These are phyloP conservation scores for Camellia japonica DNA, from an alignment of 148 eudicot genomes.

Conservation along the genomic window DNA sequence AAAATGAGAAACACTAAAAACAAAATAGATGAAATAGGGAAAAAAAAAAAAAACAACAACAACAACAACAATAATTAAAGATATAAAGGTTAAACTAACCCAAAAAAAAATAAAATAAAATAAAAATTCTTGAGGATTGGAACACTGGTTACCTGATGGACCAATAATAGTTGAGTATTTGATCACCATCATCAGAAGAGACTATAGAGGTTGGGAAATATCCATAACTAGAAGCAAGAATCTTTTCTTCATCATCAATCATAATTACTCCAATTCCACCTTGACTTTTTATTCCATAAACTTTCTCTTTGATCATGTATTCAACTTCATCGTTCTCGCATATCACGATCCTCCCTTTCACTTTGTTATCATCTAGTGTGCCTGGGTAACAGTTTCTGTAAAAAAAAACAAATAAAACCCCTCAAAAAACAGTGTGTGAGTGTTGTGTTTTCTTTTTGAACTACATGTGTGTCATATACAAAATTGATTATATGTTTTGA, in stretches of 20 bases:
- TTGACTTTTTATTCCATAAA: slow-evolving; percentile 7
- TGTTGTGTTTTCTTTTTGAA: too few relatives aligned
- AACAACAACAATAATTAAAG: too few relatives aligned
- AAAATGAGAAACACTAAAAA: too few relatives aligned
- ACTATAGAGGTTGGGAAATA: slow-evolving; percentile 45
- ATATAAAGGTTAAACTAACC: too few relatives aligned
- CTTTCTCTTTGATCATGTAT: slow-evolving; percentile 21
- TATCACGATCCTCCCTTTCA: slow-evolving; percentile 54
- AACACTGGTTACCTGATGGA: slow-evolving; percentile 36
- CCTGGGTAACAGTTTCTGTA: slow-evolving; percentile 51
- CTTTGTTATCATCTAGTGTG: slow-evolving; percentile 34
- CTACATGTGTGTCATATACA: background rate
- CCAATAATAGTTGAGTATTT: slow-evolving; percentile 42
- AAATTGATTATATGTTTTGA: background rate
- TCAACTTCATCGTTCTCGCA: slow-evolving; percentile 32
- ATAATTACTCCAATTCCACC: slow-evolving; percentile 53
- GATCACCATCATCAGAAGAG: slow-evolving; percentile 36
- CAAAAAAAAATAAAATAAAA: background rate
- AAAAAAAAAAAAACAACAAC: too few relatives aligned
- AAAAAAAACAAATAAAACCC: background rate
- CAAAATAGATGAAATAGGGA: too few relatives aligned
- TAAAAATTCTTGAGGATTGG: background rate
- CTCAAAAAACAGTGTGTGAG: background rate
- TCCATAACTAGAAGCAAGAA: slow-evolving; percentile 32
- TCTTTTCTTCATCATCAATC: slow-evolving; percentile 27